Base-by-base conservation (phyloP, 441 rosid species). In the Erodium moschatum region DNA sequence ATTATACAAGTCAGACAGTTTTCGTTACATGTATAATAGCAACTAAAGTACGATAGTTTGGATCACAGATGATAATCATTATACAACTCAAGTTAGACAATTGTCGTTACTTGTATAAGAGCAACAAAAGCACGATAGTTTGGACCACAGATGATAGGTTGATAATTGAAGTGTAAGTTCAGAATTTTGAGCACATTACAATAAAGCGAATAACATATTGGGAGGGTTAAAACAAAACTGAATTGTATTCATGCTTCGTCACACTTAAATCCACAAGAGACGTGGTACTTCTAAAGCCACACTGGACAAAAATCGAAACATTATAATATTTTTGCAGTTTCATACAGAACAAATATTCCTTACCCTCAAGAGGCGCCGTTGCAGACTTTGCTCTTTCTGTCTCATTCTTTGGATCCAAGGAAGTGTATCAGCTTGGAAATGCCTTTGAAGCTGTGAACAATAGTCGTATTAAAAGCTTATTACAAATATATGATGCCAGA, bases 331-430 rank as follows among this genome's bases (percentile, higher is more conserved):
- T 60, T 70, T 18, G 21, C 66, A 42, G 65, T 70, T 56, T 58
- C 6, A 24, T 18, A 20, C 62, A 66, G 5, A 15, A 33, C 19
- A 24, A 3, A 29, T 56, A 67, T 64, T 71, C 85, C 69, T 67
- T 29, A 95, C 99, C 96, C 90, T 89, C 77, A 95, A 80, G 74
- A 90, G 89, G 66, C 93, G 95, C 76, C 97, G 87, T 81, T 95
- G 97, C 81, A 95, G 96, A 76, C 87, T 84, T 73, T 90, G 97
- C 82, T 90, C 99, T 66, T 90, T 95, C 70, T 86, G 96, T 77
- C 91, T 89, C 87, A 95, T 77, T 76, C 97, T 90, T 75, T 95
- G 82, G 58, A 87, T 92, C 89, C 92, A 81, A 20, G 98, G 98
- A 79, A 90, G 89, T 52, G 95, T 86, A 64, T 90, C 95, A 74